These are phyloP conservation scores for Cyberlindnera amylophila DNA, from an alignment of 805 yeast genomes.

Conservation along the genomic window DNA sequence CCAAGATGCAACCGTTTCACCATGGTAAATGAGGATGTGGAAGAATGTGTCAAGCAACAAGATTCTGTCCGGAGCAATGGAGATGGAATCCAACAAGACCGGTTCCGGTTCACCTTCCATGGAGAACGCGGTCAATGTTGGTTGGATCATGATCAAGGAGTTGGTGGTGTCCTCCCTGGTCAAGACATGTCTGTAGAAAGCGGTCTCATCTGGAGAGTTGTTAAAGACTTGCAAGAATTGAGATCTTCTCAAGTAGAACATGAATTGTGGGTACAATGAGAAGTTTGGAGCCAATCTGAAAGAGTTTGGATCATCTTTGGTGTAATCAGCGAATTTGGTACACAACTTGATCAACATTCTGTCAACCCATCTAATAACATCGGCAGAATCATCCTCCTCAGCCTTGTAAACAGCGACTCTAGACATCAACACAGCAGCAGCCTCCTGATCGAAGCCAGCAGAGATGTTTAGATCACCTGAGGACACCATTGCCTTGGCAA, in stretches of 20 bases:
- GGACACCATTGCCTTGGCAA: constrained; percentile 55
- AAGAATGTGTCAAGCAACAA: constrained; percentile 63
- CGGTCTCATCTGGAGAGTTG: constrained; percentile 70
- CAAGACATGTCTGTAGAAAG: constrained; percentile 58
- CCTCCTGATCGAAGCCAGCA: constrained; percentile 74
- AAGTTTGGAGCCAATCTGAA: constrained; percentile 47
- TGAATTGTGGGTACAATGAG: constrained; percentile 60
- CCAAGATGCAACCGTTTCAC: constrained; percentile 66
- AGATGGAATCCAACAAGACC: constrained; percentile 59
- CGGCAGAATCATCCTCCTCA: constrained; percentile 32
- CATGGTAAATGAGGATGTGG: constrained; percentile 65
- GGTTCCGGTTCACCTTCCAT: constrained; percentile 47
- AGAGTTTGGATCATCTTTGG: constrained; percentile 42
- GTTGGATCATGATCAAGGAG: constrained; percentile 66
- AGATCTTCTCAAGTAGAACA: constrained; percentile 64
- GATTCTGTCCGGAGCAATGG: constrained; percentile 54
- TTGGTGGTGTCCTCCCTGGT: constrained; percentile 58
- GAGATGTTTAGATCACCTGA: constrained; percentile 55
- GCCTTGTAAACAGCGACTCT: constrained; percentile 42
- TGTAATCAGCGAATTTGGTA: constrained; percentile 44
- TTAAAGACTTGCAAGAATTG: constrained; percentile 63
- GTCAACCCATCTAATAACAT: constrained; percentile 48
- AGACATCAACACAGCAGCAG: constrained; percentile 59
- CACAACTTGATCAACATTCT: constrained; percentile 44
- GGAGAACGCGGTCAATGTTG: constrained; percentile 58